Evolutionary conservation across 1,284 basidiomycete species (phyloP).

Genomic region (Apiotrichum sp.): DNA sequence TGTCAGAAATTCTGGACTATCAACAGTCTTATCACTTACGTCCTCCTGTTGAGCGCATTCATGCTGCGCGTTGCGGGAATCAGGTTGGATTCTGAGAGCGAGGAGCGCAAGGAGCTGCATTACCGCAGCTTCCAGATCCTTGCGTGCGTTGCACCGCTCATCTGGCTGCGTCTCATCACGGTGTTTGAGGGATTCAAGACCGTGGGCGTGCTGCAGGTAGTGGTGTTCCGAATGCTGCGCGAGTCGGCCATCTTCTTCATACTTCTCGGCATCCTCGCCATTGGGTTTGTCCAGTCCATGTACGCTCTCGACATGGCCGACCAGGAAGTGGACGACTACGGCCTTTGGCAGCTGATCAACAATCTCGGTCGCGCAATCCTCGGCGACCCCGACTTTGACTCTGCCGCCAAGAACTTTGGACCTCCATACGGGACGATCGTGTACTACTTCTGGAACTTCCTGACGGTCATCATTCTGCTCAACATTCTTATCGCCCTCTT

Average conservation of each 20-base stretch:
- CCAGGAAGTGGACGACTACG: slow-evolving; percentile 53
- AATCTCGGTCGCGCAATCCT: slow-evolving; percentile 72
- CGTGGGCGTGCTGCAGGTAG: slow-evolving; percentile 47
- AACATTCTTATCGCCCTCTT: slow-evolving; percentile 95
- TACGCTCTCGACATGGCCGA: slow-evolving; percentile 88
- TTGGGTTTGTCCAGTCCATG: slow-evolving; percentile 70
- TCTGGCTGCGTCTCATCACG: slow-evolving; percentile 72
- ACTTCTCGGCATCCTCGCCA: slow-evolving; percentile 70
- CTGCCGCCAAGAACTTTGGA: slow-evolving; percentile 53
- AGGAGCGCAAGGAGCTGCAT: slow-evolving; percentile 48
- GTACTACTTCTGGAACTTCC: slow-evolving; percentile 85
- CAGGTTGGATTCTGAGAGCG: slow-evolving; percentile 45
- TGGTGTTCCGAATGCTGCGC: slow-evolving; percentile 64
- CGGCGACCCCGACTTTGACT: slow-evolving; percentile 72
- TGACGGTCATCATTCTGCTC: slow-evolving; percentile 78
- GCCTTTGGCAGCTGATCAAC: slow-evolving; percentile 59
- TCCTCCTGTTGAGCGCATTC: slow-evolving; percentile 66
- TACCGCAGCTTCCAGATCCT: slow-evolving; percentile 77
- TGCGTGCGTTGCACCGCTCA: slow-evolving; percentile 76
- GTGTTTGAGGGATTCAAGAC: slow-evolving; percentile 58
- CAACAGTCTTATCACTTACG: slow-evolving; percentile 65
- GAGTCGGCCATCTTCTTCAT: slow-evolving; percentile 88
- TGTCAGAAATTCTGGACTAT: slow-evolving; percentile 62
- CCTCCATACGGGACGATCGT: slow-evolving; percentile 61
- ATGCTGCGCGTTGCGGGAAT: slow-evolving; percentile 64